Conservation (phyloP, 306 rosid species). For the Prunus kanzakura region DNA sequence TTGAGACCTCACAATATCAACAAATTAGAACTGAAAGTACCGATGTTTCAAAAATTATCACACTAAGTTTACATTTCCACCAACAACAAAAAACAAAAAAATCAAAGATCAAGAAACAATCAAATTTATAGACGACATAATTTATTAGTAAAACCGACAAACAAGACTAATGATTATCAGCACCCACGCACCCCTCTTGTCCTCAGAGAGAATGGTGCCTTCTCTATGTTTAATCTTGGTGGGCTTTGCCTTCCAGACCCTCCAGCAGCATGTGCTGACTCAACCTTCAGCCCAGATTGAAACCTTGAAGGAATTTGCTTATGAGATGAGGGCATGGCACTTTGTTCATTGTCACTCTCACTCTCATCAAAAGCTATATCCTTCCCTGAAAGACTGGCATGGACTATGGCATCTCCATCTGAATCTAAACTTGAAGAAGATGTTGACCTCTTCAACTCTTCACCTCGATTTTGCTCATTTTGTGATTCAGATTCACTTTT, state of each 20-base stretch:
- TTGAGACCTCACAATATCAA: neutral
- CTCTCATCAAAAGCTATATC: conserved; percentile 47
- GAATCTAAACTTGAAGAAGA: conserved; percentile 37
- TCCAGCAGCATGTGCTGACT: conserved; percentile 13
- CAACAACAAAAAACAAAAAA: neutral
- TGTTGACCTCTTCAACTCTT: conserved; percentile 27
- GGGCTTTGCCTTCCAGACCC: conserved; percentile 36
- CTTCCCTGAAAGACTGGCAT: conserved; percentile 27
- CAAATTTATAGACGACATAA: neutral
- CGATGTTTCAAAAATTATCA: neutral
- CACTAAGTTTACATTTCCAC: conserved; percentile 1
- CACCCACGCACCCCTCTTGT: conserved; percentile 30
- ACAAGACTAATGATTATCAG: conserved; percentile 11
- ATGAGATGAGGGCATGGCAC: conserved; percentile 13
- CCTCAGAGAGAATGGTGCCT: conserved; percentile 58
- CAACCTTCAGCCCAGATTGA: conserved; percentile 28
- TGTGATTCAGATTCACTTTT: conserved; percentile 22
- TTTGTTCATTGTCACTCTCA: conserved; percentile 36
- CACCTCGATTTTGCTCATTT: conserved; percentile 23
- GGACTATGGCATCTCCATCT: conserved; percentile 23
- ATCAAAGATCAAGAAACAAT: conserved; percentile 7
- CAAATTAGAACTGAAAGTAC: conserved; percentile 3
- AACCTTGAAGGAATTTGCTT: conserved; percentile 29
- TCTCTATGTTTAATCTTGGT: conserved; percentile 36
- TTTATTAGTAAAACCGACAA: conserved; percentile 12